Percentiles rank a stretch among this genome's conserved stretches.
phyloP scores from a whole-genome alignment of 2,329 filamentous ascomycete species.

The Penicillium janthinellum region DNA sequence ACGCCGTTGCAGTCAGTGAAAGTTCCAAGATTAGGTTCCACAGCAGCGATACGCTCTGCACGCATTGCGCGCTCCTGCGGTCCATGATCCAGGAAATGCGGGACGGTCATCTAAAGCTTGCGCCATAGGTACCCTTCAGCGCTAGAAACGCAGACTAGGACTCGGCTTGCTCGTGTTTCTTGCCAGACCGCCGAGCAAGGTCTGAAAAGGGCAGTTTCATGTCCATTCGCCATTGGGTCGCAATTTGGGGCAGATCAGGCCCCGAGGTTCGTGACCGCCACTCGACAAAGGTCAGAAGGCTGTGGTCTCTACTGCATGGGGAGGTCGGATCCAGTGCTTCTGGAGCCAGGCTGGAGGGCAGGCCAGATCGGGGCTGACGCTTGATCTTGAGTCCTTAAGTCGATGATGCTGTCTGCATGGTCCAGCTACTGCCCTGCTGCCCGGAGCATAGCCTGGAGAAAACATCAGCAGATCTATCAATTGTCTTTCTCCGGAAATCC shows the following conservation, averaged over 20 bases:
- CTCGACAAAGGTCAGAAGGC: background rate
- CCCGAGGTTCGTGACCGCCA: background rate
- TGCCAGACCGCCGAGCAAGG: background rate
- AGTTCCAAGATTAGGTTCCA: slow-evolving; percentile 4
- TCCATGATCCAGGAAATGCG: slow-evolving; percentile 23
- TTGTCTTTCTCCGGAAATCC: too few species aligned
- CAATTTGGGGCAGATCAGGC: background rate
- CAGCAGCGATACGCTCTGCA: slow-evolving; percentile 17
- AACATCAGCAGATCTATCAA: too few species aligned
- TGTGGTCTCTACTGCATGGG: background rate
- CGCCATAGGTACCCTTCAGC: slow-evolving; percentile 16
- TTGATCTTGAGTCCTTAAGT: too few species aligned
- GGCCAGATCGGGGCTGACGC: background rate
- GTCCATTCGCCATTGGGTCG: background rate
- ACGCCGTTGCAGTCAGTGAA: background rate
- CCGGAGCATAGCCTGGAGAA: background rate
- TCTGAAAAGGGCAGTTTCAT: background rate
- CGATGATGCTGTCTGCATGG: background rate
- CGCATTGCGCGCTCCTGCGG: slow-evolving; percentile 2
- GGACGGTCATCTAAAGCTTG: slow-evolving; percentile 1
- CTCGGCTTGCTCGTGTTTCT: slow-evolving; percentile 4
- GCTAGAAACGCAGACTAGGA: slow-evolving; percentile 9
- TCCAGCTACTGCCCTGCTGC: background rate
- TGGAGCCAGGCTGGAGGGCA: background rate
- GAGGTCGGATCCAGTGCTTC: background rate